Evolutionary conservation across 192 early-diverging fungal species (phyloP).

Genomic region (Spinellus fusiger): DNA sequence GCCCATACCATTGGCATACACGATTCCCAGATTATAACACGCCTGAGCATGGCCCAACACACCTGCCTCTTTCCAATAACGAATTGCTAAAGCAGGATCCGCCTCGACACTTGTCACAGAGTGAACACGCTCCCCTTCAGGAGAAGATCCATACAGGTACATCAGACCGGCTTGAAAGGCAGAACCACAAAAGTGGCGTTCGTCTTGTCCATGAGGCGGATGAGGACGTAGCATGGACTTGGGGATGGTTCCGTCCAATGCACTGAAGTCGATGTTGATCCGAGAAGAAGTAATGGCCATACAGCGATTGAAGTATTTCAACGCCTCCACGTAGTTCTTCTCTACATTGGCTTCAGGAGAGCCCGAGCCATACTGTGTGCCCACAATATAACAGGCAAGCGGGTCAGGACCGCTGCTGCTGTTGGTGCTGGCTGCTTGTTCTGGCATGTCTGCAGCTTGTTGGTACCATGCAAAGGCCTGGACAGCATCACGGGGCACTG

Average conservation of each 20-base stretch:
- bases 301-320: constrained; percentile 27
- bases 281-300: constrained; percentile 28
- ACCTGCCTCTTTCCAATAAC: constrained; percentile 32
- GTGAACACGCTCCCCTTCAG: constrained; percentile 17
- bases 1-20: constrained; percentile 30
- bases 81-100: constrained; percentile 22
- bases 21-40: constrained; percentile 30
- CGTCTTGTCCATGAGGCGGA: constrained; percentile 23
- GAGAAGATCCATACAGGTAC: constrained; percentile 29
- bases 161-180: constrained; percentile 33
- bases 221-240: constrained; percentile 19
- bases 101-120: constrained; percentile 14
- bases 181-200: constrained; percentile 31
- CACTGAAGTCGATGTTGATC: constrained; percentile 27
- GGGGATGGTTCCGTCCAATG: constrained; percentile 2
- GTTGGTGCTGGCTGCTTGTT: constrained; percentile 1
- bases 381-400: constrained; percentile 33
- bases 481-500: constrained; percentile 5
- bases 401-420: constrained; percentile 23
- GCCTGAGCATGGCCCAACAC: constrained; percentile 34
- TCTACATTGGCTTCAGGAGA: constrained; percentile 23
- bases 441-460: constrained; percentile 20
- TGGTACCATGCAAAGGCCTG: constrained; percentile 36
- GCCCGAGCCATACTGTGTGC: constrained; percentile 27
- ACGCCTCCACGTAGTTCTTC: constrained; percentile 24